Percentiles rank a stretch among this genome's conserved stretches.
Evolutionary conservation across 768 basidiomycete species (phyloP).

Genomic region (Tricholoma sp.): DNA sequence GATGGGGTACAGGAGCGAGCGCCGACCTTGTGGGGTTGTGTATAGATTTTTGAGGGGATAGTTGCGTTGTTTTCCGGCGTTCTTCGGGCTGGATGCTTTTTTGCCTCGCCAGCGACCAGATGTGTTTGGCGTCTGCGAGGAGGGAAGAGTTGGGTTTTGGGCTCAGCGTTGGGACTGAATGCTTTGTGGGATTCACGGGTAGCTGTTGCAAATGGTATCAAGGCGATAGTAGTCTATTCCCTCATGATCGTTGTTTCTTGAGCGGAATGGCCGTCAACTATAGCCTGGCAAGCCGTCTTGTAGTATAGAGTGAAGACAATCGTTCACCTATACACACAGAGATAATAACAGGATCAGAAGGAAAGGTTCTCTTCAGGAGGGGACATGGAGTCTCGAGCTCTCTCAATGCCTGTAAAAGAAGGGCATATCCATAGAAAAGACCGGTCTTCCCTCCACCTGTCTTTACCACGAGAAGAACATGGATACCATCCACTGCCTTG

Average conservation of each 20-base stretch:
- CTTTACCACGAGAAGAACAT: too few relatives aligned
- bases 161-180: constrained; percentile 67
- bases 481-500: constrained; percentile 14
- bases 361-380: too few relatives aligned
- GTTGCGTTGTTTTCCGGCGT: constrained; percentile 42
- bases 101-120: constrained; percentile 74
- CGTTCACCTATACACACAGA: too few relatives aligned
- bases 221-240: too few relatives aligned
- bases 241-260: too few relatives aligned
- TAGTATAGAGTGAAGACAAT: too few relatives aligned
- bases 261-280: too few relatives aligned
- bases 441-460: too few relatives aligned
- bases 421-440: constrained; percentile 17
- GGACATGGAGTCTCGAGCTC: too few relatives aligned
- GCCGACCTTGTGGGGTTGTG: constrained; percentile 66
- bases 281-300: too few relatives aligned
- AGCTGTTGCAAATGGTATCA: constrained; percentile 28
- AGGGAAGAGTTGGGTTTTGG: constrained; percentile 74
- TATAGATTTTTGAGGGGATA: constrained; percentile 42
- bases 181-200: constrained; percentile 66
- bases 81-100: constrained; percentile 66
- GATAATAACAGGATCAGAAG: too few relatives aligned
- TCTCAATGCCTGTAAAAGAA: neutral
- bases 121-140: constrained; percentile 64
- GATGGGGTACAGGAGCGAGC: constrained; percentile 78